Evolutionary conservation across 2,329 filamentous ascomycete genomes (phyloP).

Genomic region (Macroventuria anomochaeta): DNA sequence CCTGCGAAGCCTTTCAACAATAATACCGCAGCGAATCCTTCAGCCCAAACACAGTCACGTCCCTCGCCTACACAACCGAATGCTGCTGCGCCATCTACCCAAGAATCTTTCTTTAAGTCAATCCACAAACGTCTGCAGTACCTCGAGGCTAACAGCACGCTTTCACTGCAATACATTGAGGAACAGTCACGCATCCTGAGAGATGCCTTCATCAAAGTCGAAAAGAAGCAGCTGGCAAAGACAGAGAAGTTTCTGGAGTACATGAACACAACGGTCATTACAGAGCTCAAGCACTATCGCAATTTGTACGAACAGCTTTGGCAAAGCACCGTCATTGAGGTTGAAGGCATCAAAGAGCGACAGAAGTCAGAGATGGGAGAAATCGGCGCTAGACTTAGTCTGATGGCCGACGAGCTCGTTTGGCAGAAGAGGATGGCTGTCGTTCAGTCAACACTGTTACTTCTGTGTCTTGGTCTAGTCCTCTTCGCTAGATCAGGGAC

Average conservation of each 20-base stretch:
- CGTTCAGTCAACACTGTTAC: conserved; percentile 83
- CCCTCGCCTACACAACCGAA: conserved; percentile 54
- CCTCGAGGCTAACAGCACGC: conserved; percentile 88
- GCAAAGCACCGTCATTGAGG: conserved; percentile 91
- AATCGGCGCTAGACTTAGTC: conserved; percentile 77
- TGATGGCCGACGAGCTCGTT: conserved; percentile 90
- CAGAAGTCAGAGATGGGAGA: conserved; percentile 84
- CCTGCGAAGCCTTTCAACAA: conserved; percentile 26
- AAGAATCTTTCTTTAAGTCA: conserved; percentile 97
- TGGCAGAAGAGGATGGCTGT: conserved; percentile 90
- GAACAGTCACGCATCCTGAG: conserved; percentile 91
- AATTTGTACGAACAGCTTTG: conserved; percentile 94
- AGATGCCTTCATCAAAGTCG: conserved; percentile 83
- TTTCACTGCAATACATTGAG: conserved; percentile 95
- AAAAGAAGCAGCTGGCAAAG: conserved; percentile 85
- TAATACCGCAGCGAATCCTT: conserved; percentile 24
- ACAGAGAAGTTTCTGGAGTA: conserved; percentile 80
- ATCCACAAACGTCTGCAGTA: conserved; percentile 91
- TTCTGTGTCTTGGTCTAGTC: conserved; percentile 85
- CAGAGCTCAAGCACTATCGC: conserved; percentile 66
- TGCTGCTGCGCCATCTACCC: conserved; percentile 77
- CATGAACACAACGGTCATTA: conserved; percentile 85
- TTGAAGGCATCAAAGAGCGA: conserved; percentile 86
- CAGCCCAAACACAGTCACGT: conserved; percentile 28
- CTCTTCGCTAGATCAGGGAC: conserved; percentile 67